Conservation (phyloP, 1,139 yeast species). For the Wickerhamomyces sp. region DNA sequence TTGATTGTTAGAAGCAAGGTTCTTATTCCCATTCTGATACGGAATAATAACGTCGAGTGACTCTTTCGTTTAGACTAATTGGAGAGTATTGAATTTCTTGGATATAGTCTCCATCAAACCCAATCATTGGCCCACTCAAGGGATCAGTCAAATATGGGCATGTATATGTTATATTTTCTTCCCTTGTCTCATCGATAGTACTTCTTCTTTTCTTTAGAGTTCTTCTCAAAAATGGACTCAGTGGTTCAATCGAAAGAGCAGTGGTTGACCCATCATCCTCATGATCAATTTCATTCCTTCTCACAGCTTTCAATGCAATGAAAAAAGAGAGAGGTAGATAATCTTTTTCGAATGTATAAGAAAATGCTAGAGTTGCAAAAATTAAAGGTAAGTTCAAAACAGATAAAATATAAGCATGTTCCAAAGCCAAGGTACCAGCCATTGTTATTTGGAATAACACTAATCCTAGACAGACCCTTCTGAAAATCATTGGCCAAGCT, state of each 20-base stretch:
- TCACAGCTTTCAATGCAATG: conserved; percentile 59
- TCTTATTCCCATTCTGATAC: conserved; percentile 40
- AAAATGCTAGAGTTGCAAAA: conserved; percentile 42
- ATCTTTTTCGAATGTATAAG: conserved; percentile 55
- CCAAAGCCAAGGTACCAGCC: conserved; percentile 67
- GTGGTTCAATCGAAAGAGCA: background rate
- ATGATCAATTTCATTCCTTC: conserved; percentile 2
- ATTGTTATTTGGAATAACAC: conserved; percentile 59
- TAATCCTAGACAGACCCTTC: conserved; percentile 54
- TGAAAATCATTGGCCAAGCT: conserved; percentile 63
- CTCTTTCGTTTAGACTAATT: conserved; percentile 37
- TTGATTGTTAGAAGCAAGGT: background rate
- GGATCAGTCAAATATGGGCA: conserved; percentile 61
- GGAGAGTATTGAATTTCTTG: conserved; percentile 47
- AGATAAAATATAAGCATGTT: conserved; percentile 52
- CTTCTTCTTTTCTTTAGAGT: conserved; percentile 23
- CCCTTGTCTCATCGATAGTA: conserved; percentile 68
- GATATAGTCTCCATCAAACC: conserved; percentile 58
- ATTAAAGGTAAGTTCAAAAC: conserved; percentile 49
- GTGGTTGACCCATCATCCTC: conserved; percentile 1
- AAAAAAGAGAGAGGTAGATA: conserved; percentile 56
- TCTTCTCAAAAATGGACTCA: conserved; percentile 5
- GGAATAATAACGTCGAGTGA: conserved; percentile 24
- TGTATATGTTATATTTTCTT: conserved; percentile 57
- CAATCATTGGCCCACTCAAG: conserved; percentile 76